These are phyloP conservation scores for Fusarium temperatum DNA, from an alignment of 2,329 filamentous ascomycete genomes.

Conservation along the genomic window DNA sequence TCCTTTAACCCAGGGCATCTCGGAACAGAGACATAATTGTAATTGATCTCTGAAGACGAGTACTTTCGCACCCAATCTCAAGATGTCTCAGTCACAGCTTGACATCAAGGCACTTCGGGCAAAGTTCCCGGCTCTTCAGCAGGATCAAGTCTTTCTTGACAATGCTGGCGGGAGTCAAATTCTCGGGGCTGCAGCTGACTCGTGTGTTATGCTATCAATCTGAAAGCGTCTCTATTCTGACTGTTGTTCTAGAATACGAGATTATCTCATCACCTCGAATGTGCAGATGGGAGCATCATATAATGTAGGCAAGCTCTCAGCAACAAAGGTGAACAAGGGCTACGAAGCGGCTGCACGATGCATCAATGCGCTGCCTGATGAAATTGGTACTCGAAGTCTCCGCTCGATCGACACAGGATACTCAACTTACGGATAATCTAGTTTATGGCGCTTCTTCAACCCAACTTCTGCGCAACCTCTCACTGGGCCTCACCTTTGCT, in stretches of 20 bases:
- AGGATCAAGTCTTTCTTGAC: slow-evolving; percentile 77
- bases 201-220: neutral
- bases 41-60: fast-evolving
- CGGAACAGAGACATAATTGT: fast-evolving
- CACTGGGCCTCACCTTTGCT: slow-evolving; percentile 61
- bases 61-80: fast-evolving
- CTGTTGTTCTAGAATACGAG: slow-evolving; percentile 57
- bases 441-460: slow-evolving; percentile 76
- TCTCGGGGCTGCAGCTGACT: slow-evolving; percentile 63
- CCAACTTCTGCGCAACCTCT: slow-evolving; percentile 78
- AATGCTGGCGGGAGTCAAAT: slow-evolving; percentile 82
- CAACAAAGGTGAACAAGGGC: slow-evolving; percentile 55
- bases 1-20: fast-evolving
- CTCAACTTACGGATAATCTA: neutral
- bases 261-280: slow-evolving; percentile 74
- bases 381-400: slow-evolving; percentile 62
- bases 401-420: fast-evolving
- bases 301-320: slow-evolving; percentile 66
- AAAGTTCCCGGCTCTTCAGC: slow-evolving; percentile 73
- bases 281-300: slow-evolving; percentile 82
- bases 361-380: slow-evolving; percentile 72
- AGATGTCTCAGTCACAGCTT: slow-evolving; percentile 27
- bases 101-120: slow-evolving; percentile 47
- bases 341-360: slow-evolving; percentile 73
- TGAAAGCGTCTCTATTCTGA: slow-evolving; percentile 54